Evolutionary conservation across 805 yeast genomes (phyloP).

Genomic region (Zygosaccharomyces gambellarensis): DNA sequence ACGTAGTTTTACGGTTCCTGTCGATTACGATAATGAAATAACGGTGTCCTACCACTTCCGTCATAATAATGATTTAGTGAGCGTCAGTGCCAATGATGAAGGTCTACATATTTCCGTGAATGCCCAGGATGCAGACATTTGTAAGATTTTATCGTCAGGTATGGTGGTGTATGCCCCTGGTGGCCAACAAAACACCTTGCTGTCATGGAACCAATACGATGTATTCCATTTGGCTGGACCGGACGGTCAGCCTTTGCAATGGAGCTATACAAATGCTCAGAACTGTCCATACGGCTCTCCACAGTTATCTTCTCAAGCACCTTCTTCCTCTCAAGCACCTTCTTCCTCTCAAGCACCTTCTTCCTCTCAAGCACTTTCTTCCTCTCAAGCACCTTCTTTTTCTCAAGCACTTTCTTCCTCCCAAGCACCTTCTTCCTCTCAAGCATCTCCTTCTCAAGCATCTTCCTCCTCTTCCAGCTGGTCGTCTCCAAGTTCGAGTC

Average conservation of each 20-base stretch:
- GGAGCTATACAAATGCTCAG: slow-evolving; percentile 19
- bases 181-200: slow-evolving; percentile 17
- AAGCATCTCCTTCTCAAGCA: neutral
- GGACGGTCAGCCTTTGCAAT: slow-evolving; percentile 16
- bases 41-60: slow-evolving; percentile 24
- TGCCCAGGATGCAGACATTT: slow-evolving; percentile 13
- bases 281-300: slow-evolving; percentile 15
- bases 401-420: neutral
- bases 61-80: slow-evolving; percentile 16
- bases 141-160: slow-evolving; percentile 23
- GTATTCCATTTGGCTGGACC: slow-evolving; percentile 22
- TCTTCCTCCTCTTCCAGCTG: neutral
- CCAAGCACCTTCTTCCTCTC: neutral
- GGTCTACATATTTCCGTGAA: slow-evolving; percentile 22
- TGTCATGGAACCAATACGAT: slow-evolving; percentile 25
- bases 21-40: slow-evolving; percentile 18
- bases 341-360: neutral
- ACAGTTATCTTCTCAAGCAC: neutral
- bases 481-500: neutral
- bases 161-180: slow-evolving; percentile 23
- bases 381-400: neutral
- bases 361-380: no score
- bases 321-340: neutral
- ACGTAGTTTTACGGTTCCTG: slow-evolving; percentile 16
- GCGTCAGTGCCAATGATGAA: slow-evolving; percentile 16